A percentile compares a stretch with the other conserved stretches of the same genome.
Conservation (phyloP, 2,329 filamentous ascomycete species). For the Clonostachys byssicola region DNA sequence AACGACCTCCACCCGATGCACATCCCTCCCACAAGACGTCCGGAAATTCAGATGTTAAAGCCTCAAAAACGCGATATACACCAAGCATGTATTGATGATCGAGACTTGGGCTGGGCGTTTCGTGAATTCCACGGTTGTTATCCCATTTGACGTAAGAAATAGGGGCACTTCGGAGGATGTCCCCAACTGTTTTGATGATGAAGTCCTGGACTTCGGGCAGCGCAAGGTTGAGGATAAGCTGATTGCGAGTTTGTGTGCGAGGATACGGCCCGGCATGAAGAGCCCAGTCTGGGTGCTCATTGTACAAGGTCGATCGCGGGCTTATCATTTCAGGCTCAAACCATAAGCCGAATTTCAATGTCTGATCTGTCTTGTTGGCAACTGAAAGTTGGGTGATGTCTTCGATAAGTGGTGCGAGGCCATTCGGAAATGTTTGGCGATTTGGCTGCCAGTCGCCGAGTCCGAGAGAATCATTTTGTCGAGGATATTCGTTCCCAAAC, state of each 20-base stretch:
- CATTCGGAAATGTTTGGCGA: slow-evolving; percentile 52
- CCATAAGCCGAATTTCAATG: slow-evolving; percentile 62
- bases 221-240: slow-evolving; percentile 59
- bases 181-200: slow-evolving; percentile 50
- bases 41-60: slow-evolving; percentile 54
- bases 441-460: slow-evolving; percentile 63
- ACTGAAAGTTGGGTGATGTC: slow-evolving; percentile 43
- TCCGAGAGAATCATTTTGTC: slow-evolving; percentile 47
- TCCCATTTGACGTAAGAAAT: slow-evolving; percentile 66
- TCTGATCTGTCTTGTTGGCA: slow-evolving; percentile 28
- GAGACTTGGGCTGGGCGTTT: slow-evolving; percentile 46
- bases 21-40: slow-evolving; percentile 64
- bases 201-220: slow-evolving; percentile 59
- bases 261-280: slow-evolving; percentile 52
- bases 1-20: slow-evolving; percentile 59
- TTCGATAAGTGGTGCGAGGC: slow-evolving; percentile 44
- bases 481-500: slow-evolving; percentile 58
- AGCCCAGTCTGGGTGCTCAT: slow-evolving; percentile 60
- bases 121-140: slow-evolving; percentile 62
- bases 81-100: slow-evolving; percentile 60
- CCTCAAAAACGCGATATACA: slow-evolving; percentile 57
- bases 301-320: slow-evolving; percentile 55
- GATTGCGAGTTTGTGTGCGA: slow-evolving; percentile 49
- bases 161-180: slow-evolving; percentile 39
- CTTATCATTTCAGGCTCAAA: slow-evolving; percentile 68